A percentile compares a stretch with the other conserved stretches of the same genome.
These are phyloP conservation scores for Tuctoria greenei DNA, from an alignment of 176 grass and related monocot species.

Conservation along the genomic window DNA sequence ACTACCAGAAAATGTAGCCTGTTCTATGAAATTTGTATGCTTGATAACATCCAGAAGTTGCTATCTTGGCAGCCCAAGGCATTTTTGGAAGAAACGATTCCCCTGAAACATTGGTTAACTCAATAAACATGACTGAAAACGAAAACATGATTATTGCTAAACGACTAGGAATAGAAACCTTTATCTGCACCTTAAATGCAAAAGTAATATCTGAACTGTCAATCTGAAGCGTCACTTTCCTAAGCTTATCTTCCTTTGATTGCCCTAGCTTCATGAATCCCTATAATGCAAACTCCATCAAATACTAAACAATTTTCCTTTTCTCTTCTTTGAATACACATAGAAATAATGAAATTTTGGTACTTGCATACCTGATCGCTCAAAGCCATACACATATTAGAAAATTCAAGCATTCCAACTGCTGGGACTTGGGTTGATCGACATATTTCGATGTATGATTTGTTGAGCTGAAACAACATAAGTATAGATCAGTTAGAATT, in stretches of 20 bases:
- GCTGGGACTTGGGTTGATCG: slow-evolving; percentile 77
- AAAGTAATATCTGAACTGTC: slow-evolving; percentile 82
- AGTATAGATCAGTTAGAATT: slow-evolving; percentile 7
- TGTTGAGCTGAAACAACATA: slow-evolving; percentile 64
- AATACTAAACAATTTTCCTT: slow-evolving; percentile 14
- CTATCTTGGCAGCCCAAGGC: slow-evolving; percentile 40
- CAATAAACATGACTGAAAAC: slow-evolving; percentile 23
- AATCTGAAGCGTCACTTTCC: slow-evolving; percentile 69
- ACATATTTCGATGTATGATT: slow-evolving; percentile 79
- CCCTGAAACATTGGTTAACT: slow-evolving; percentile 47
- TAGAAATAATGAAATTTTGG: background rate
- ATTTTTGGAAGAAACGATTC: slow-evolving; percentile 78
- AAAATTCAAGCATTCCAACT: slow-evolving; percentile 82
- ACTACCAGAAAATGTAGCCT: slow-evolving; percentile 2
- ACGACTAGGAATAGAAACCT: slow-evolving; percentile 23
- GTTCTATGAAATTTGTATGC: background rate
- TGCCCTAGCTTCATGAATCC: slow-evolving; percentile 76
- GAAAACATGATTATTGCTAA: slow-evolving; percentile 6
- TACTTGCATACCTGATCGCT: slow-evolving; percentile 72
- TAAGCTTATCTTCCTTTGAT: slow-evolving; percentile 75
- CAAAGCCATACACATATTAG: slow-evolving; percentile 77
- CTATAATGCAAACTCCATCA: slow-evolving; percentile 46
- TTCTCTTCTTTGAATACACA: slow-evolving; percentile 23
- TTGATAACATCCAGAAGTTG: background rate
- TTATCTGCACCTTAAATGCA: slow-evolving; percentile 68